Percentiles rank a stretch among this genome's conserved stretches.
These are phyloP conservation scores for Salvia hispanica DNA, from an alignment of 257 asterid genomes.

Conservation along the genomic window DNA sequence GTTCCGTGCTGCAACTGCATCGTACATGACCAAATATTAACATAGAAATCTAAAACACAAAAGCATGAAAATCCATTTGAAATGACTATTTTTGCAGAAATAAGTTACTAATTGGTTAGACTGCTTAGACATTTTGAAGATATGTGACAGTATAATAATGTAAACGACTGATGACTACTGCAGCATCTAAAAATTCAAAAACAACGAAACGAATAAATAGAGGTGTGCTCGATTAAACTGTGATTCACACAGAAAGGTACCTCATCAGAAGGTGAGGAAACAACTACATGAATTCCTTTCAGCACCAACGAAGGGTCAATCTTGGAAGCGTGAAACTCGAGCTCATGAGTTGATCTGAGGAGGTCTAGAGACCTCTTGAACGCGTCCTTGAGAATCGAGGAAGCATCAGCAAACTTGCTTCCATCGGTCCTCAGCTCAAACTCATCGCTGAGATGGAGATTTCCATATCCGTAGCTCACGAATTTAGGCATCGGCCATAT, in stretches of 20 bases:
- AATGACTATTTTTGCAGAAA: background rate
- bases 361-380: conserved; percentile 53
- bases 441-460: conserved; percentile 52
- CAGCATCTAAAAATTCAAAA: background rate
- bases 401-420: conserved; percentile 68
- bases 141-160: background rate
- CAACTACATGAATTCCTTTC: conserved; percentile 65
- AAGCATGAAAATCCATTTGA: background rate
- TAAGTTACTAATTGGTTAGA: background rate
- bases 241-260: conserved; percentile 30
- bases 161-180: background rate
- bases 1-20: conserved; percentile 76
- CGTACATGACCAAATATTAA: conserved; percentile 5
- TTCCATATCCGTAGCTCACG: conserved; percentile 57
- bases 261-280: conserved; percentile 73
- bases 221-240: background rate
- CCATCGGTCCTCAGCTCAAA: conserved; percentile 73
- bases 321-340: conserved; percentile 47
- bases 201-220: no score
- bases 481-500: conserved; percentile 96
- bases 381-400: conserved; percentile 80
- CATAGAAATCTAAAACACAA: background rate
- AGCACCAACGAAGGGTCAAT: conserved; percentile 52
- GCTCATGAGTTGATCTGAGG: conserved; percentile 54
- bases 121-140: background rate